Conservation (phyloP, 2,329 filamentous ascomycete genomes). For the Stachybotrys elegans region DNA sequence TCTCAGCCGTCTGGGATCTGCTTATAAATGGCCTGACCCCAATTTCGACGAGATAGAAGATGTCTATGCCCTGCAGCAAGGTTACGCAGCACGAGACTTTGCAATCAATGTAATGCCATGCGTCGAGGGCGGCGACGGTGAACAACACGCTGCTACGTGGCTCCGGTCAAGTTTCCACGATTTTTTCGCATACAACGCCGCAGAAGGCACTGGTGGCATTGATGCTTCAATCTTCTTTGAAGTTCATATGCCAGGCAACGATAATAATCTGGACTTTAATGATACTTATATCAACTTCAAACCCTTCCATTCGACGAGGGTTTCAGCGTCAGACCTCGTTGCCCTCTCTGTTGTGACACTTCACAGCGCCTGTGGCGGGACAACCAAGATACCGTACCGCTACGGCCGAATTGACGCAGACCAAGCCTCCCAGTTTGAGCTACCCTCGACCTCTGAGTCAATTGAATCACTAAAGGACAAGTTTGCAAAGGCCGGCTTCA, state of each 20-base stretch:
- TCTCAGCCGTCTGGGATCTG: too few species aligned
- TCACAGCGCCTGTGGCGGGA: constrained; percentile 34
- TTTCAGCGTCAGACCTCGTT: constrained; percentile 23
- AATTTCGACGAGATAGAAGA: constrained; percentile 2
- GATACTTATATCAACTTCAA: constrained; percentile 16
- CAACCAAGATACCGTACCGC: constrained; percentile 19
- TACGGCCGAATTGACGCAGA: constrained; percentile 24
- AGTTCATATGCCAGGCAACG: constrained; percentile 16
- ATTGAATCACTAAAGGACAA: constrained; percentile 17
- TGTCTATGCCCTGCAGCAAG: constrained; percentile 1
- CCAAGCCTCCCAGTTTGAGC: constrained; percentile 22
- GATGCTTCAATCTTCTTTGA: constrained; percentile 20
- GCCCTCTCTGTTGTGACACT: constrained; percentile 24
- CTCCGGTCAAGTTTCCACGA: constrained; percentile 20
- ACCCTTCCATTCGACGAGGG: constrained; percentile 14
- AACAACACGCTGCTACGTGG: constrained; percentile 16
- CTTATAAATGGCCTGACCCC: too few species aligned
- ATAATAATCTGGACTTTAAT: constrained; percentile 17
- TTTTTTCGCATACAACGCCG: constrained; percentile 14
- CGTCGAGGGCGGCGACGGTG: not conserved
- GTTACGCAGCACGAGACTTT: not conserved
- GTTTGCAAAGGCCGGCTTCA: constrained; percentile 26
- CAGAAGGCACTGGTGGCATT: constrained; percentile 15
- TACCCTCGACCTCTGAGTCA: constrained; percentile 24
- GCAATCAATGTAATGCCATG: not conserved